These are phyloP conservation scores for Geranomyces variabilis DNA, from an alignment of 192 early-diverging fungal genomes.

Conservation along the genomic window DNA sequence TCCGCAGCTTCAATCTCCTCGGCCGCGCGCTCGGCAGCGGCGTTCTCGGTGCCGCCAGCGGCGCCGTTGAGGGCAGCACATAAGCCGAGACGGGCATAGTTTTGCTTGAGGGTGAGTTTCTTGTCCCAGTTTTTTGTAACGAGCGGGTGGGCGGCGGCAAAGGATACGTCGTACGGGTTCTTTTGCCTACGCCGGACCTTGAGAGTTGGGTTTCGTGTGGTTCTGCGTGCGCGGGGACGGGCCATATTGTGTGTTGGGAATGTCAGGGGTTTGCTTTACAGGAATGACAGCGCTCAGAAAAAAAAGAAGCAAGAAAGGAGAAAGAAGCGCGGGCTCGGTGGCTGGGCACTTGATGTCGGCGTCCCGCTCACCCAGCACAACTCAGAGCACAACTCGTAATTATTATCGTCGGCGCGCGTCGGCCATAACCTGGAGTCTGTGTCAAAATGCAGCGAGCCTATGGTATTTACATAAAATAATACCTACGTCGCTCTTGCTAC, in stretches of 20 bases:
- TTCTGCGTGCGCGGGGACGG: slow-evolving; percentile 40
- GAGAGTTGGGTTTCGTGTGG: slow-evolving; percentile 36
- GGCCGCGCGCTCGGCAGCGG: slow-evolving; percentile 22
- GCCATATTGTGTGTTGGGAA: slow-evolving; percentile 25
- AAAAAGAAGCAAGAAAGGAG: no score
- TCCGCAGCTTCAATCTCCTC: slow-evolving; percentile 32
- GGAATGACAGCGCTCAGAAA: no score
- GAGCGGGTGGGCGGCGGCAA: slow-evolving; percentile 45
- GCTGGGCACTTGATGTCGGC: no score
- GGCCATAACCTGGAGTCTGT: no score
- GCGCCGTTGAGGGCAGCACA: slow-evolving; percentile 50
- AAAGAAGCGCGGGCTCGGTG: no score
- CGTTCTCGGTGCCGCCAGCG: slow-evolving; percentile 48
- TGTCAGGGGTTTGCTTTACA: no score
- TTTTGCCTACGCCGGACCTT: slow-evolving; percentile 47
- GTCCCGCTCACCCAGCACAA: no score
- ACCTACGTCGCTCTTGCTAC: no score
- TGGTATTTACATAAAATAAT: no score
- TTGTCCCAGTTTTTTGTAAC: slow-evolving; percentile 55
- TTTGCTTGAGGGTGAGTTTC: slow-evolving; percentile 55
- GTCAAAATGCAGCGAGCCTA: no score
- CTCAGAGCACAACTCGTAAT: no score
- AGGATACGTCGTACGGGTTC: slow-evolving; percentile 49
- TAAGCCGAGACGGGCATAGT: slow-evolving; percentile 58
- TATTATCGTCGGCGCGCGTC: no score